Conservation (phyloP, 768 basidiomycete species). For the Boletus rex-veris region DNA sequence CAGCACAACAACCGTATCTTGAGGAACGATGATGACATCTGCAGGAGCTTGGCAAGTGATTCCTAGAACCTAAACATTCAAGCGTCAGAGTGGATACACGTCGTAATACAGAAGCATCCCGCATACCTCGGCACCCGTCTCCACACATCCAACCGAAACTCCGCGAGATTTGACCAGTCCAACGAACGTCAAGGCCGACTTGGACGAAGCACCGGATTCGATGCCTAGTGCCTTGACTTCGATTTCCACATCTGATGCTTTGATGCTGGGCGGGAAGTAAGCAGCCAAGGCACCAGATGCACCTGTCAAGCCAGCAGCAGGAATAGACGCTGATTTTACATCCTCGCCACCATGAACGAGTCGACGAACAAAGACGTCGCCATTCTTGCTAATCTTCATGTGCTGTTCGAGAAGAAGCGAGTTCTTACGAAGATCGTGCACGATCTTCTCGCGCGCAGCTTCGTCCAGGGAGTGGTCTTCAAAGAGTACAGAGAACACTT, state of each 20-base stretch:
- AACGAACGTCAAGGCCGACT: conserved; percentile 17
- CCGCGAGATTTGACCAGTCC: conserved; percentile 20
- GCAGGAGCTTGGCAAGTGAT: conserved; percentile 15
- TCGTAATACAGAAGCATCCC: neutral
- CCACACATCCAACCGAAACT: neutral
- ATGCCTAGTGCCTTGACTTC: conserved; percentile 15
- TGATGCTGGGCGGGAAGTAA: conserved; percentile 18
- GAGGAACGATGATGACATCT: conserved; percentile 15
- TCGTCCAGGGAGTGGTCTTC: conserved; percentile 27
- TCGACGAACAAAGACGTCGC: conserved; percentile 28
- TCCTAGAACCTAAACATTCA: conserved; percentile 13
- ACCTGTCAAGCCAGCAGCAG: conserved; percentile 12
- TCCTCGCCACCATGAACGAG: conserved; percentile 27
- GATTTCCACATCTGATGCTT: conserved; percentile 19
- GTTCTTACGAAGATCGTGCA: conserved; percentile 27
- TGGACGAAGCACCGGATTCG: neutral
- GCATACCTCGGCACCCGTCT: conserved; percentile 9
- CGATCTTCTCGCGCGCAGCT: conserved; percentile 20
- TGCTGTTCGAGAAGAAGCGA: conserved; percentile 27
- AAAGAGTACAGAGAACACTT: conserved; percentile 27
- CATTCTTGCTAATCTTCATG: conserved; percentile 26
- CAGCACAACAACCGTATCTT: conserved; percentile 9
- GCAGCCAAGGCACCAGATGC: conserved; percentile 14
- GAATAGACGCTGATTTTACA: conserved; percentile 13
- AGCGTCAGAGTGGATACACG: neutral